Evolutionary conservation across 257 asterid species (phyloP).

Genomic region (Schizonepeta tenuifolia): DNA sequence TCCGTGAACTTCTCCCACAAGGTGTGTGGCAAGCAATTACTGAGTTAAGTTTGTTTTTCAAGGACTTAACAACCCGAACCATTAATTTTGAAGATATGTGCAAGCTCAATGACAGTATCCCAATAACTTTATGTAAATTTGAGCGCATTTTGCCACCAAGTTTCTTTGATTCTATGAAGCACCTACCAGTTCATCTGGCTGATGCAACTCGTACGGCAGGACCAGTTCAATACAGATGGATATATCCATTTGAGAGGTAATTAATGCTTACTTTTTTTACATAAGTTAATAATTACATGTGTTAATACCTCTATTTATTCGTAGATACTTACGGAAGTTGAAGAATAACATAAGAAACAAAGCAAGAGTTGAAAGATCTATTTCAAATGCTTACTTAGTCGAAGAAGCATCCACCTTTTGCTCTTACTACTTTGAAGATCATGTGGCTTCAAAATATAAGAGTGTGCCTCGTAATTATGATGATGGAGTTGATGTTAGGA

Average conservation of each 20-base stretch:
- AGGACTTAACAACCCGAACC: not conserved
- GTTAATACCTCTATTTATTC: not conserved
- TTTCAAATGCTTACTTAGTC: not conserved
- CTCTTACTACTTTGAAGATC: not conserved
- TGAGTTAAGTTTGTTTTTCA: slow-evolving; percentile 1
- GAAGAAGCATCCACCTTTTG: not conserved
- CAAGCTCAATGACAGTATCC: not conserved
- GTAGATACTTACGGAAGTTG: not conserved
- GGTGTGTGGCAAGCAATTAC: not conserved
- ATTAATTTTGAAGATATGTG: not conserved
- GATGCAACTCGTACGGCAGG: no score
- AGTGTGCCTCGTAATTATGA: not conserved
- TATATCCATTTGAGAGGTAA: not conserved
- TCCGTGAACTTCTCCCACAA: not conserved
- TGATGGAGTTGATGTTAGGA: not conserved
- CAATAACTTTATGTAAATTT: not conserved
- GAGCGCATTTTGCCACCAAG: not conserved
- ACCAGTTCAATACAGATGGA: no score
- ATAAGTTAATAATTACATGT: no score
- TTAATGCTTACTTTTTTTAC: no score
- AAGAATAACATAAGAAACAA: not conserved
- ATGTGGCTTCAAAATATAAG: not conserved
- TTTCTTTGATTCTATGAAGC: not conserved
- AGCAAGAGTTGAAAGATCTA: not conserved
- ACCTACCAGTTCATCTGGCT: not conserved